Conservation (phyloP, 2,329 filamentous ascomycete genomes). For the Colletotrichum sp. region DNA sequence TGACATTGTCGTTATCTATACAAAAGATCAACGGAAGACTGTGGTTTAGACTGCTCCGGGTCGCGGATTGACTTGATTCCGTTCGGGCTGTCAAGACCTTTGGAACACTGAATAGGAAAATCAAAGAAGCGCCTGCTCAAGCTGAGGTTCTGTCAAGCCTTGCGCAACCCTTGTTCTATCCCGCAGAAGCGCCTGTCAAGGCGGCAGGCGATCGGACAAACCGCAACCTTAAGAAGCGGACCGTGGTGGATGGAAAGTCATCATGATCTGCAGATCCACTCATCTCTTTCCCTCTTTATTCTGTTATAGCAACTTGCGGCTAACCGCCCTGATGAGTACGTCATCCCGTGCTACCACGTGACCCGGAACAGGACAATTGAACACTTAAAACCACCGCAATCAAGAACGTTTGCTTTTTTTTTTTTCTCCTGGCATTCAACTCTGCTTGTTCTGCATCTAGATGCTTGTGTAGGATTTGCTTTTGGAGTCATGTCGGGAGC, state of each 20-base stretch:
- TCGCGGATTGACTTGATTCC: background rate
- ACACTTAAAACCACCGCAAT: fast-evolving
- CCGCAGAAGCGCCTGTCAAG: background rate
- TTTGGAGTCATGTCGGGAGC: background rate
- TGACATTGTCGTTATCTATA: background rate
- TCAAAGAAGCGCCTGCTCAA: background rate
- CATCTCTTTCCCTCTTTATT: background rate
- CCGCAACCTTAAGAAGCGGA: background rate
- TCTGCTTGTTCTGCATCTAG: fast-evolving
- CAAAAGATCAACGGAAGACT: background rate
- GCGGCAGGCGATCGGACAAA: background rate
- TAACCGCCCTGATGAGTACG: background rate
- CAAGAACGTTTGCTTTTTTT: background rate
- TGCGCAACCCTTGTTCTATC: background rate
- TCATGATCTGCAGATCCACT: background rate
- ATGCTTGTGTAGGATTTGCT: background rate
- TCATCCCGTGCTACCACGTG: fast-evolving
- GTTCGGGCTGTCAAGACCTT: fast-evolving
- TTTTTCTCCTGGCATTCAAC: background rate
- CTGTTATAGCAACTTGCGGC: background rate
- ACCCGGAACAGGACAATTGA: fast-evolving
- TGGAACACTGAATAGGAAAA: fast-evolving
- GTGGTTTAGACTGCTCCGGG: background rate
- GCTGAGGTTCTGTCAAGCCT: background rate
- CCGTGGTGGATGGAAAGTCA: background rate